Conservation (phyloP, 169 alveolate species). For the Condylostoma magnum region DNA sequence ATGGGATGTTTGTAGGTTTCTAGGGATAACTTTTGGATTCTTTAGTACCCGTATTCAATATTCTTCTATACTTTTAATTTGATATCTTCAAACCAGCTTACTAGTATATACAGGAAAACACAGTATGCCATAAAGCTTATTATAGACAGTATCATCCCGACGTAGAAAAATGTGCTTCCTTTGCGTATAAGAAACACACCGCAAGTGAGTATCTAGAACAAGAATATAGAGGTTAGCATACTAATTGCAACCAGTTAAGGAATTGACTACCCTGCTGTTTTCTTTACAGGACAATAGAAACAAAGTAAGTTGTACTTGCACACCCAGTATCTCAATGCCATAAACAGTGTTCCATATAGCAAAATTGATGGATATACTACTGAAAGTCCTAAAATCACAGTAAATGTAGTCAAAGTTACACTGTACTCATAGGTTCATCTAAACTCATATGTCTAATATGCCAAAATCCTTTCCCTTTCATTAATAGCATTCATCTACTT, state of each 20-base stretch:
- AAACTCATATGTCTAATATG: slow-evolving; percentile 19
- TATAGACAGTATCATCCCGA: too few species aligned
- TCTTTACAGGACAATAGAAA: slow-evolving; percentile 24
- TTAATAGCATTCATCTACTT: slow-evolving; percentile 3
- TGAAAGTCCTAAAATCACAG: slow-evolving; percentile 12
- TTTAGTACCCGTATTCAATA: too few species aligned
- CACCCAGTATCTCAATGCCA: background rate
- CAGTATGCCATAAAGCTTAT: too few species aligned
- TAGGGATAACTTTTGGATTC: too few species aligned
- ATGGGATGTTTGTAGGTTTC: too few species aligned
- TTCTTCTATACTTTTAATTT: too few species aligned
- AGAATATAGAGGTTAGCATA: background rate
- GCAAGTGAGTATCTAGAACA: slow-evolving; percentile 16
- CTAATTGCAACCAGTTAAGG: background rate
- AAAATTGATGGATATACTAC: slow-evolving; percentile 22
- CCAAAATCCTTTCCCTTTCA: slow-evolving; percentile 20
- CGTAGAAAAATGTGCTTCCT: too few species aligned
- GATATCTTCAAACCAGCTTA: too few species aligned
- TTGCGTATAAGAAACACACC: background rate
- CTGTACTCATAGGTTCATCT: slow-evolving; percentile 32
- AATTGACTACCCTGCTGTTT: slow-evolving; percentile 7
- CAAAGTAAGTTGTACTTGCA: slow-evolving; percentile 27
- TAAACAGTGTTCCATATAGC: background rate
- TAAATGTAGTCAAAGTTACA: background rate
- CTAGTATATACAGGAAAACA: too few species aligned